Evolutionary conservation across 2,329 filamentous ascomycete species (phyloP).

Genomic region (Apiospora pterosperma): DNA sequence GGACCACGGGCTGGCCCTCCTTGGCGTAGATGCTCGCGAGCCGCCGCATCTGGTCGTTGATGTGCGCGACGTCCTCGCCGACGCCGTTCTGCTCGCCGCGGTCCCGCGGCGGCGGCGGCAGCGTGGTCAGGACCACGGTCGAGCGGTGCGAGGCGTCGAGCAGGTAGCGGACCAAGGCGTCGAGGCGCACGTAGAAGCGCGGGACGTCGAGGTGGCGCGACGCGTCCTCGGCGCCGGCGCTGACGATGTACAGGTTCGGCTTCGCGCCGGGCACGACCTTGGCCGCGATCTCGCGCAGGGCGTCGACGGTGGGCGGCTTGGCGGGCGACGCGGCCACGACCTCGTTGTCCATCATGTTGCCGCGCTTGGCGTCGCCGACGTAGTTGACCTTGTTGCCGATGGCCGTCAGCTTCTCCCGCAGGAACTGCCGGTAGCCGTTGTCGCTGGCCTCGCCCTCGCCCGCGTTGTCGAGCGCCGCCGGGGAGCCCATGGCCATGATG

Average conservation of each 20-base stretch:
- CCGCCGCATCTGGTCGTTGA: slow-evolving; percentile 28
- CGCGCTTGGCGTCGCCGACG: slow-evolving; percentile 29
- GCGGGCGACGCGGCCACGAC: slow-evolving; percentile 30
- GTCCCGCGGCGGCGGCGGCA: slow-evolving; percentile 27
- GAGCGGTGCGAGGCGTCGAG: slow-evolving; percentile 26
- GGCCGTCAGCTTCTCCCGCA: slow-evolving; percentile 30
- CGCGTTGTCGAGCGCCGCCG: slow-evolving; percentile 23
- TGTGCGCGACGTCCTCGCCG: slow-evolving; percentile 25
- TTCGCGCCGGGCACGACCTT: slow-evolving; percentile 23
- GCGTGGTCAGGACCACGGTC: slow-evolving; percentile 26
- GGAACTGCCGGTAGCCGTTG: slow-evolving; percentile 28
- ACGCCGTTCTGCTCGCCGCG: slow-evolving; percentile 24
- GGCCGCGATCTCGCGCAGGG: slow-evolving; percentile 25
- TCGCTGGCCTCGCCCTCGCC: no score
- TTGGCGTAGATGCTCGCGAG: slow-evolving; percentile 26
- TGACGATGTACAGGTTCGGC: slow-evolving; percentile 32
- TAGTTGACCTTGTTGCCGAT: slow-evolving; percentile 30
- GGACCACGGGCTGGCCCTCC: slow-evolving; percentile 25
- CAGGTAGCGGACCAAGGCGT: slow-evolving; percentile 27
- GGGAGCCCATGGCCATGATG: slow-evolving; percentile 30
- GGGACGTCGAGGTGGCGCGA: slow-evolving; percentile 28
- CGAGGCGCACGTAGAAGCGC: slow-evolving; percentile 29
- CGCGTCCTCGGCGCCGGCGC: slow-evolving; percentile 33
- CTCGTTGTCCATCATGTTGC: slow-evolving; percentile 32
- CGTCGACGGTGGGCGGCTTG: slow-evolving; percentile 15